Evolutionary conservation across 1,284 basidiomycete species (phyloP), one percentile per base, ranked within the genome.

Genomic region (Ceratobasidium sp.): DNA sequence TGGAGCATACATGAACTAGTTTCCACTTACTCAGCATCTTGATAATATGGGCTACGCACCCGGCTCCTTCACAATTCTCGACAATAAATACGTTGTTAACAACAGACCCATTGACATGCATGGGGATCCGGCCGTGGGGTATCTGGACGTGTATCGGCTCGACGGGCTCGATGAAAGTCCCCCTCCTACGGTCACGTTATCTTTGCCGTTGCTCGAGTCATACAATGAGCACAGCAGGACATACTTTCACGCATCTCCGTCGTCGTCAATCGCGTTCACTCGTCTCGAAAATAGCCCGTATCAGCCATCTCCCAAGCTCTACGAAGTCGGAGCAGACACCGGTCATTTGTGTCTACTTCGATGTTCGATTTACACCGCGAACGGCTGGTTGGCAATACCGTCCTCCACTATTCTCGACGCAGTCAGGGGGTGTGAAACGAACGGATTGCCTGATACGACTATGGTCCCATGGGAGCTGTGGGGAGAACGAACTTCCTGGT

Each of bases 401-500:
- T 33, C 57, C 5, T 61, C 57, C 33, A 61, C 57, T 38, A 61
- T 61, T 17, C 57, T 61, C 38, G 20, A 38, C 28, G 57, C 28
- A 17, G 28, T 61, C 15, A 26, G 38, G 38, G 33, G 38, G 33
- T 61, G 33, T 20, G 23, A 26, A 33, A 12, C 57, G 15, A 33
- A 38, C 13, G 57, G 57, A 10, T 17, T 17, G 12, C 57, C 57
- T 20, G 57, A 61, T 7, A 61, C 20, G 57, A 40, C 57, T 10
- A 38, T 61, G 57, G 38, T 61, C 33, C 2, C 57, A 12, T 61
- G 57, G 57, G 57, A 61, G 57, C 26, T 38, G 15, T 61, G 57
- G 57, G 57, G 57, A 10, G 38, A 40, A 28, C 26, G 33, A 20
- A 61, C 57, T 38, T 61, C 57, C 33, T 61, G 57, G 57, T 15